Evolutionary conservation across 1,284 basidiomycete species (phyloP).

Genomic region (Ustilago xerochloae): DNA sequence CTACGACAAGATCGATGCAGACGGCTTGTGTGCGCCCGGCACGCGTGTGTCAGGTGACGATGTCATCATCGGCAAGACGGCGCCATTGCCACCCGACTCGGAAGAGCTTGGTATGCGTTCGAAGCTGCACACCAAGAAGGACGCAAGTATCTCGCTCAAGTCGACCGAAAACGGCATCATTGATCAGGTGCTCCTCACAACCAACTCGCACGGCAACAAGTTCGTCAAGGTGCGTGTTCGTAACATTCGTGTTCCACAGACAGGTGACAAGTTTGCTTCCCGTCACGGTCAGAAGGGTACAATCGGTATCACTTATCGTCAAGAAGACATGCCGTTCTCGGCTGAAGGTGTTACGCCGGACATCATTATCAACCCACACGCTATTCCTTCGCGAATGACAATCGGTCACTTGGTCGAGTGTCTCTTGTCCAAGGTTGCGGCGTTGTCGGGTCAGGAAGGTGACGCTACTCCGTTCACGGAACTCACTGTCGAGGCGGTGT

Average conservation of each 20-base stretch:
- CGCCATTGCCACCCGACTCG: conserved; percentile 93
- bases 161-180: conserved; percentile 97
- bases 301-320: conserved; percentile 97
- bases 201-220: conserved; percentile 93
- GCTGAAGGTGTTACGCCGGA: conserved; percentile 95
- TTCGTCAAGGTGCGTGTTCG: conserved; percentile 98
- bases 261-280: conserved; percentile 99
- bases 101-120: conserved; percentile 96
- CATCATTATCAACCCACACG: conserved; percentile 98
- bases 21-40: conserved; percentile 94
- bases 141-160: conserved; percentile 97
- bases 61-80: conserved; percentile 99
- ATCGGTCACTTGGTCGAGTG: conserved; percentile 99
- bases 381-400: conserved; percentile 99
- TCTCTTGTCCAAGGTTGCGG: conserved; percentile 94
- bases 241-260: conserved; percentile 94
- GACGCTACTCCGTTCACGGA: conserved; percentile 99
- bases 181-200: conserved; percentile 96
- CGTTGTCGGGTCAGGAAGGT: conserved; percentile 93
- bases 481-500: conserved; percentile 86
- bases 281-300: conserved; percentile 99
- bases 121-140: conserved; percentile 86
- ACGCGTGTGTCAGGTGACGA: conserved; percentile 96
- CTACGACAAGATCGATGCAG: conserved; percentile 97
- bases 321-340: conserved; percentile 99